Base-by-base conservation (phyloP, 192 early-diverging fungal genomes). In the Coemansia sp. region DNA sequence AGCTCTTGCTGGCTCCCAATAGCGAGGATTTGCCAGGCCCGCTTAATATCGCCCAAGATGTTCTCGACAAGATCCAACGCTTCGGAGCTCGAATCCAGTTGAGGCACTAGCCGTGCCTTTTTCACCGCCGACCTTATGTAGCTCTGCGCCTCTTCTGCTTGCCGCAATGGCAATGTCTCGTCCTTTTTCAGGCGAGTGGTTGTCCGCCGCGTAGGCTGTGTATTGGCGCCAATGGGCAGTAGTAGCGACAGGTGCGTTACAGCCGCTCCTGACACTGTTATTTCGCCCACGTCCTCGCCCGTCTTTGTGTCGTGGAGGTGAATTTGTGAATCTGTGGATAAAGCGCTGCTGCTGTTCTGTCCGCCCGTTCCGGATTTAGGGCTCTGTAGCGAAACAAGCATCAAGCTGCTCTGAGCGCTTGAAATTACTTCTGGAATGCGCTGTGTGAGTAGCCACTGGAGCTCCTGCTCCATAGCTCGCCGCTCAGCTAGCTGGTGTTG, bases 221-320 rank as follows among this genome's bases (percentile, higher is more conserved):
- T 24, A 6, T 69, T 70, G 54, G 62, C 45, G 39, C 59, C 19
- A n/a, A 39, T 31, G 0, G 73, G 49, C 11, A 76, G 12, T 0
- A 58, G 49, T 4, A 82, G 59, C 8, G 79, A 82, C 14, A 82
- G 70, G 47, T 82, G 79, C 0, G 79, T 67, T 19, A 82, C 70
- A 0, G 15, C 2, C 1, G 70, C 47, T 35, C 73, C 73, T 22
- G 56, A 46, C 10, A 82, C 53, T 9, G 70, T 65, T 17, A 70
- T 73, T 20, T 74, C 79, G 15, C 37, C 69, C 27, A 63, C 58
- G 7, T 56, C 60, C 9, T 60, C 60, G 40, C 63, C 43, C 3
- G 27, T 59, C 54, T 27, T 58, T 15, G 32, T 17, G 35, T 71
- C 70, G 37, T 29, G 37, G 24, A 53, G 25, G 19, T 62, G 27